These are phyloP conservation scores for Fusarium sp. DNA, from an alignment of 2,329 filamentous ascomycete genomes.

Conservation along the genomic window DNA sequence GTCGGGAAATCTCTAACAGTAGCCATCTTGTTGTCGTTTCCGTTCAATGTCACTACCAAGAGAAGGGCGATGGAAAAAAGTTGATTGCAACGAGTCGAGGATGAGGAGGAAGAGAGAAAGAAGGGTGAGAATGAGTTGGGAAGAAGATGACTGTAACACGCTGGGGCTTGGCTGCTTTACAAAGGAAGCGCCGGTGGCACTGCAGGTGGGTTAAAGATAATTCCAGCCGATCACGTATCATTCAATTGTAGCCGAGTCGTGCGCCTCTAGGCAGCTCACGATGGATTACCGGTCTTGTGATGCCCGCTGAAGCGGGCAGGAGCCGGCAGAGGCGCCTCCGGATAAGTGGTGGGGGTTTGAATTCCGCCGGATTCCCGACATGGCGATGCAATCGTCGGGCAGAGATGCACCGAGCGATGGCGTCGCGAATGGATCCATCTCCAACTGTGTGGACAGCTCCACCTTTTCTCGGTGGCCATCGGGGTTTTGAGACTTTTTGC, in stretches of 20 bases:
- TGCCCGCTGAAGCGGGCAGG: slow-evolving; percentile 10
- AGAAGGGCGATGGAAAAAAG: neutral
- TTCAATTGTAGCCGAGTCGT: slow-evolving; percentile 2
- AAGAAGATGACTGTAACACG: slow-evolving; percentile 7
- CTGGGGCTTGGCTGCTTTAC: slow-evolving; percentile 35
- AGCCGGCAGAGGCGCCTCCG: slow-evolving; percentile 20
- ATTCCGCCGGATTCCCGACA: slow-evolving; percentile 27
- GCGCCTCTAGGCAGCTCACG: slow-evolving; percentile 2
- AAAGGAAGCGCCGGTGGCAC: slow-evolving; percentile 25
- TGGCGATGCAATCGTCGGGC: slow-evolving; percentile 29
- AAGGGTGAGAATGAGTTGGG: neutral
- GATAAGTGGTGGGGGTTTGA: slow-evolving; percentile 12
- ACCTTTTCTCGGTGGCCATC: slow-evolving; percentile 36
- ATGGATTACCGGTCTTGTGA: slow-evolving; percentile 25
- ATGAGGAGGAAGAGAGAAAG: neutral
- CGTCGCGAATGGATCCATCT: slow-evolving; percentile 31
- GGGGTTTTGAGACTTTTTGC: slow-evolving; percentile 21
- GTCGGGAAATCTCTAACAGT: slow-evolving; percentile 73
- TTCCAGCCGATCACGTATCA: slow-evolving; percentile 22
- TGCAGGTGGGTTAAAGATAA: slow-evolving; percentile 28
- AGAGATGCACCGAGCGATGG: slow-evolving; percentile 34
- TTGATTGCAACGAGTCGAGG: neutral
- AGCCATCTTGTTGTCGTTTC: slow-evolving; percentile 52
- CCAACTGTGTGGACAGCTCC: slow-evolving; percentile 26
- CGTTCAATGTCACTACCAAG: neutral